A percentile compares a stretch with the other conserved stretches of the same genome.
These are phyloP conservation scores for Saccharum officinarum DNA, from an alignment of 176 grass and related monocot species.

Conservation along the genomic window DNA sequence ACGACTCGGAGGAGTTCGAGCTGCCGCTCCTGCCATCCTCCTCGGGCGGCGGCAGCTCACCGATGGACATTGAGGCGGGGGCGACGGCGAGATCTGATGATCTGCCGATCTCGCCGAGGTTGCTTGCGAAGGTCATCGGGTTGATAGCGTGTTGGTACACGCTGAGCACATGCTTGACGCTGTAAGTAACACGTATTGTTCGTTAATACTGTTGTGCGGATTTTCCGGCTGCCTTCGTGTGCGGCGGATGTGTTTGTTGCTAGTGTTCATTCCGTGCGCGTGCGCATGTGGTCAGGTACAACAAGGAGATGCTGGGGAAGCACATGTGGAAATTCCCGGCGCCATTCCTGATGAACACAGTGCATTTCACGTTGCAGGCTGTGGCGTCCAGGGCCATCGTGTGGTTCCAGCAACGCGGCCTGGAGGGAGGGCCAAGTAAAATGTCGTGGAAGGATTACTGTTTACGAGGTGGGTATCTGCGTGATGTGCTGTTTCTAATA, in stretches of 20 bases:
- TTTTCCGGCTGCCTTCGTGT: no score
- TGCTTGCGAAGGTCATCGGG: conserved; percentile 70
- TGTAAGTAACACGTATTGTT: conserved; percentile 66
- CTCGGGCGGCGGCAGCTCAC: conserved; percentile 32
- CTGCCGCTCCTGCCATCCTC: conserved; percentile 57
- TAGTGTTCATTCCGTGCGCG: conserved; percentile 10
- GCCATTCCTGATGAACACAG: conserved; percentile 94
- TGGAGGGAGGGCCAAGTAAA: conserved; percentile 32
- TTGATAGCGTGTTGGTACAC: conserved; percentile 89
- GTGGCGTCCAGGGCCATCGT: conserved; percentile 67
- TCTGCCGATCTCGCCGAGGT: conserved; percentile 49
- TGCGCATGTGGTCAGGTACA: conserved; percentile 72
- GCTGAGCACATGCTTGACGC: conserved; percentile 84
- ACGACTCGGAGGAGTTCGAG: conserved; percentile 77
- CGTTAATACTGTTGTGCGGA: conserved; percentile 13
- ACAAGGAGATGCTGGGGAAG: conserved; percentile 92
- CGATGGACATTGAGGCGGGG: conserved; percentile 69
- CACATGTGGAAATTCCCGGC: conserved; percentile 87
- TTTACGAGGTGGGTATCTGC: conserved; percentile 48
- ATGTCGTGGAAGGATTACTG: conserved; percentile 97
- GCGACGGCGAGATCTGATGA: conserved; percentile 36
- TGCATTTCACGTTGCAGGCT: conserved; percentile 99
- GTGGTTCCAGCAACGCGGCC: conserved; percentile 63
- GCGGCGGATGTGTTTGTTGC: conserved; percentile 35
- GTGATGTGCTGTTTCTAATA: conserved; percentile 5